Conservation (phyloP, 495 filamentous ascomycete genomes). For the Trypethelium eluteriae region DNA sequence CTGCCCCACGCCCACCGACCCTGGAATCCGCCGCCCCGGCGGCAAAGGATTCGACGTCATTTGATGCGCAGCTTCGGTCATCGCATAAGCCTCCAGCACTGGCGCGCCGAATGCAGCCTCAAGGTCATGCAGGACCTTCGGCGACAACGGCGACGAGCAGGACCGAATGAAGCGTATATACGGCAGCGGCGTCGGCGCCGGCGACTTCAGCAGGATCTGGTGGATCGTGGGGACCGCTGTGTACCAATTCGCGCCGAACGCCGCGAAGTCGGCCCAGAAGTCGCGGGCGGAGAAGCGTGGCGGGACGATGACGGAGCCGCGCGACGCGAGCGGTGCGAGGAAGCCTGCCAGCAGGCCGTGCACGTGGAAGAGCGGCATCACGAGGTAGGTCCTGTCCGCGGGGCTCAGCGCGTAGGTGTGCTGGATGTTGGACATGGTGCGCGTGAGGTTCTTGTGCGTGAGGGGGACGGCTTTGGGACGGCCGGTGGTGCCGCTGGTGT, state of each 20-base stretch:
- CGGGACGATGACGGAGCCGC: constrained; percentile 68
- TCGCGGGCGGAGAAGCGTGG: constrained; percentile 69
- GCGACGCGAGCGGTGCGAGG: constrained; percentile 62
- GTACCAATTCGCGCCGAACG: constrained; percentile 75
- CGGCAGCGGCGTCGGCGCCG: constrained; percentile 56
- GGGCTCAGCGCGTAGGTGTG: constrained; percentile 61
- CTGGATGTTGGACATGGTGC: constrained; percentile 70
- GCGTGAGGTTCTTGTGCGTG: constrained; percentile 68
- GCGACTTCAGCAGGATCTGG: constrained; percentile 67
- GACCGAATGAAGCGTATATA: constrained; percentile 79
- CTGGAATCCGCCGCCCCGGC: constrained; percentile 59
- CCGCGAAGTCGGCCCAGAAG: constrained; percentile 70
- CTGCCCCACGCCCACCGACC: constrained; percentile 70
- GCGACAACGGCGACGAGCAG: constrained; percentile 72
- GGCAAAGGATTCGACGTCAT: constrained; percentile 84
- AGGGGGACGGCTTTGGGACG: constrained; percentile 76
- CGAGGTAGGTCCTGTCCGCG: constrained; percentile 69
- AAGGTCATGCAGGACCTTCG: constrained; percentile 65
- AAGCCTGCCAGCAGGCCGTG: constrained; percentile 75
- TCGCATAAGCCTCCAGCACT: constrained; percentile 82
- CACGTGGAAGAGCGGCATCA: constrained; percentile 88
- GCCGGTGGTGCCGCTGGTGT: constrained; percentile 74
- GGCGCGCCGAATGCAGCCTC: constrained; percentile 65
- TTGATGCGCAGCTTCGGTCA: constrained; percentile 86
- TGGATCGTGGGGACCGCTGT: constrained; percentile 84